Conservation (phyloP, 164 flowering plant species). For the Magnolia officinalis region DNA sequence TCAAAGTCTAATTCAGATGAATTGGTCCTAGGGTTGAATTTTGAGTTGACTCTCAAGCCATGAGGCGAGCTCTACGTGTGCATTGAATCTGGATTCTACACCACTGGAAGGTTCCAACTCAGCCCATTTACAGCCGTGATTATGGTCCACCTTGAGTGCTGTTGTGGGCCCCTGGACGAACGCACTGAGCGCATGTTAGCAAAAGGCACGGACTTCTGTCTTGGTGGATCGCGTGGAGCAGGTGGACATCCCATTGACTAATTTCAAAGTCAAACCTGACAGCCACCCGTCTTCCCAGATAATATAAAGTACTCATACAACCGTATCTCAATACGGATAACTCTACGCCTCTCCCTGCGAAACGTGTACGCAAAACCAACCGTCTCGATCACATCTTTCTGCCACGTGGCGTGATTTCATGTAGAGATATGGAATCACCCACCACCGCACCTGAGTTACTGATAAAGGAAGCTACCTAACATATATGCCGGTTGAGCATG, state of each 20-base stretch:
- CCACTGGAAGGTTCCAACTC: too few species aligned
- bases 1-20: too few species aligned
- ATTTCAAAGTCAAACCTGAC: background rate
- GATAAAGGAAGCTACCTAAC: background rate
- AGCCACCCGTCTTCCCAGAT: background rate
- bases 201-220: background rate
- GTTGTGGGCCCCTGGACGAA: too few species aligned
- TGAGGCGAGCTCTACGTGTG: too few species aligned
- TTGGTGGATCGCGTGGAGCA: background rate
- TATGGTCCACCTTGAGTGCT: too few species aligned
- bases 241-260: background rate
- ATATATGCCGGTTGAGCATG: too few species aligned
- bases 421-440: background rate
- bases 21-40: too few species aligned
- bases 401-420: background rate
- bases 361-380: slow-evolving; percentile 5
- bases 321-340: background rate
- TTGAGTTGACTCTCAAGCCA: too few species aligned
- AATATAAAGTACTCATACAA: background rate
- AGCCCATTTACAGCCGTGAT: too few species aligned
- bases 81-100: too few species aligned
- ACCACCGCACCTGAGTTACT: background rate
- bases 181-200: background rate
- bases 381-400: background rate
- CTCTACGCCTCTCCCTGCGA: background rate